Evolutionary conservation across 1,139 yeast genomes (phyloP), one percentile per base, ranked within the genome.

Genomic region (Wickerhamomyces sp.): DNA sequence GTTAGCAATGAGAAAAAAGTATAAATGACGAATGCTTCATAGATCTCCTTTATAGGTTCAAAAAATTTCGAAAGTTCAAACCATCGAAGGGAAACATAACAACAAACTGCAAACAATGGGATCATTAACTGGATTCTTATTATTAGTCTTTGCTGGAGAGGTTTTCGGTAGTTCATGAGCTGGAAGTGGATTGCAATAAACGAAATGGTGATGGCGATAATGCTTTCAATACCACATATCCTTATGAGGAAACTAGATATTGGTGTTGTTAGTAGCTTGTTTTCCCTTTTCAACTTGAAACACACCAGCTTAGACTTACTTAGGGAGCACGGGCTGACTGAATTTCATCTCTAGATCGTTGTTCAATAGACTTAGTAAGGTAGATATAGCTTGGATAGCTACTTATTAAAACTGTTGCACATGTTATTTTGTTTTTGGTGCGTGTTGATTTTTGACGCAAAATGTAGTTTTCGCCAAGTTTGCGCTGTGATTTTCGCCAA

Each of bases 21-120:
- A 57, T 91, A 93, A 28, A 91, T 85, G 29, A 89, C 96, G 60
- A 93, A 86, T 0, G 97, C 96, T 59, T 93, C 99, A 58, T 91
- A 91, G 2, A 89, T 77, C 54, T 91, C 98, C 36, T 94, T 67
- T 1, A 84, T 50, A 0, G 96, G 95, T 44, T 82, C 94, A 10
- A 89, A 51, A 17, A 81, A 54, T 33, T 62, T 61, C 23, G 75
- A 69, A 16, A 68, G 58, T 43, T 35, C 70, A 69, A 42, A 72
- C 61, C 31, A 70, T 55, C 35, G 83, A 56, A 68, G 75, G 63
- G 56, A 76, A 63, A 68, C 82, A 74, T 44, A 76, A 68, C 70
- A 83, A 28, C 75, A 61, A 2, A 70, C 40, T 6, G 80, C 69
- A 49, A 69, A 76, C 14, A 76, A 48, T 0, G 83, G 83, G 0